Percentiles rank a stretch among this genome's conserved stretches.
Evolutionary conservation across 768 basidiomycete genomes (phyloP).

Genomic region (Phylloporus scabripes): DNA sequence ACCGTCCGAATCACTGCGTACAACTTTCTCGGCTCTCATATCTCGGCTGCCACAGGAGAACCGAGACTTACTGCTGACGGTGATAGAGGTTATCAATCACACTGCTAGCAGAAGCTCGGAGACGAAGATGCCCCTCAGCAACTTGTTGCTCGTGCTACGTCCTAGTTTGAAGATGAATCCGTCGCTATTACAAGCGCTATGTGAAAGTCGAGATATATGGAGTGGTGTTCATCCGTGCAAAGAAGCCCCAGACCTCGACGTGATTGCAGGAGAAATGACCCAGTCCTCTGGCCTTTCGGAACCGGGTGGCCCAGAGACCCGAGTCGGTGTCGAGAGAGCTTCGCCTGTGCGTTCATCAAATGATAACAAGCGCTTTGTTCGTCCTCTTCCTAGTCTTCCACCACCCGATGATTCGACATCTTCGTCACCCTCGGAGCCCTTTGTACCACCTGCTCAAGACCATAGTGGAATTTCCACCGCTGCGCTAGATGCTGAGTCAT

Average conservation of each 20-base stretch:
- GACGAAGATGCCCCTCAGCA: constrained; percentile 92
- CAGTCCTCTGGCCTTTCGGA: background rate
- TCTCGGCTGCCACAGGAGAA: constrained; percentile 72
- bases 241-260: constrained; percentile 6
- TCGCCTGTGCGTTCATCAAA: constrained; percentile 1
- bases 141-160: constrained; percentile 81
- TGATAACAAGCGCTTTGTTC: constrained; percentile 15
- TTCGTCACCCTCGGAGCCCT: constrained; percentile 5
- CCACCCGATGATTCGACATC: constrained; percentile 3
- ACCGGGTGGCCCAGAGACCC: background rate
- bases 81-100: constrained; percentile 71
- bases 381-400: constrained; percentile 27
- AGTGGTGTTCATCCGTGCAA: constrained; percentile 19
- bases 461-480: constrained; percentile 1
- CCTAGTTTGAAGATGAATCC: constrained; percentile 82
- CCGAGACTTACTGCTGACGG: constrained; percentile 76
- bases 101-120: constrained; percentile 62
- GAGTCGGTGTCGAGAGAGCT: background rate
- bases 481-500: constrained; percentile 16
- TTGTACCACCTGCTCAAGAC: background rate
- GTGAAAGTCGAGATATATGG: constrained; percentile 71
- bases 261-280: background rate
- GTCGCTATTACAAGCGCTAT: constrained; percentile 62
- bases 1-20: constrained; percentile 53
- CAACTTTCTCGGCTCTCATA: constrained; percentile 58